A percentile compares a stretch with the other conserved stretches of the same genome.
Conservation (phyloP, 257 asterid genomes). For the Penstemon barbatus region DNA sequence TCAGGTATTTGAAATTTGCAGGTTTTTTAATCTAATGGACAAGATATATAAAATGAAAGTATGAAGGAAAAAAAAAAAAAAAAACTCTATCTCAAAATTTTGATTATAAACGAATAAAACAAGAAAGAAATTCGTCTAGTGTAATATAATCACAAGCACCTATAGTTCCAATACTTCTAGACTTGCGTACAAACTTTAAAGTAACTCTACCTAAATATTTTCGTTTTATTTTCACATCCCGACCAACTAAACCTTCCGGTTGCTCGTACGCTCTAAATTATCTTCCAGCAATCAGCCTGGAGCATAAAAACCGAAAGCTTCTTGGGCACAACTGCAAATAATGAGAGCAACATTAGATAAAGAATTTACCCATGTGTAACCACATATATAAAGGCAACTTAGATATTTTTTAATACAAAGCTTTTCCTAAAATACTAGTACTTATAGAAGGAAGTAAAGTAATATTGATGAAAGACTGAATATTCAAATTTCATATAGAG, state of each 20-base stretch:
- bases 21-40: no score
- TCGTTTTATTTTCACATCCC: no score
- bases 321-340: slow-evolving; percentile 74
- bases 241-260: background rate
- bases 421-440: background rate
- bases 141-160: no score
- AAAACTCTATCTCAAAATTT: no score
- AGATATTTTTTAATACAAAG: background rate
- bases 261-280: slow-evolving; percentile 10
- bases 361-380: background rate
- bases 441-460: background rate
- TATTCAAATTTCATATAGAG: no score
- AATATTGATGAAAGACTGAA: background rate
- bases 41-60: no score
- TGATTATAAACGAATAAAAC: no score
- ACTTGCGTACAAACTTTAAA: no score
- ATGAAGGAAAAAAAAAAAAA: no score
- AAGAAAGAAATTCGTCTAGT: no score
- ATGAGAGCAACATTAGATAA: slow-evolving; percentile 15
- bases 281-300: slow-evolving; percentile 86
- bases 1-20: no score
- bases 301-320: slow-evolving; percentile 72
- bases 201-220: background rate
- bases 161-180: no score
- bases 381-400: background rate